Base-by-base conservation (phyloP, 2,329 filamentous ascomycete genomes). In the Aspergillus melleus region DNA sequence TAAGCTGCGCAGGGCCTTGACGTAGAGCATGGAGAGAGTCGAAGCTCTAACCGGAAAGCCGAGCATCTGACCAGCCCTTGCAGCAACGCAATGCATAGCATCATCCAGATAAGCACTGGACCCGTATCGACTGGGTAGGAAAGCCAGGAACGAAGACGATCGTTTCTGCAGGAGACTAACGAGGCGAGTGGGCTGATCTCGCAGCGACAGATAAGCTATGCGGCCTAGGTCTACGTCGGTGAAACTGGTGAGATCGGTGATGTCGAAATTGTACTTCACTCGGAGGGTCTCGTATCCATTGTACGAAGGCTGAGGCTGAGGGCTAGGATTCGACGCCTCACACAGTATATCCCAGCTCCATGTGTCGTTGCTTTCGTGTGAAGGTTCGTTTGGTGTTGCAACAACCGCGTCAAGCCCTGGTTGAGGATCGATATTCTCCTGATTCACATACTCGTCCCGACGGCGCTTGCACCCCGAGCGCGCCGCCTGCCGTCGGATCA, bases 231-330 rank as follows among this genome's bases (percentile, higher is more conserved):
- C 52, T 44, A 54, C 52, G 22, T 54, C 39, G 6, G 52, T 54
- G 26, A 54, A 54, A 16, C 36, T 54, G 8, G 52, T 30, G 12
- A 54, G n/a, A 20, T 54, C 52, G 36, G 52, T 54, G 49, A 54
- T 10, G 9, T 54, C 52, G 36, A 54, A 54, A 24, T 54, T 47
- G 9, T 54, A 54, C 26, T 29, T 26, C 16, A 49, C 26, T 8
- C 52, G 32, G 3, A 47, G 39, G 2, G 39, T 29, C 24, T 54
- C 39, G 39, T 54, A 54, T 44, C 39, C 39, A 22, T 26, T 54
- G n/a, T 24, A 46, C 16, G 52, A 54, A 10, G 24, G 52, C 39
- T 9, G 22, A 3, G 22, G 39, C 14, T 14, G 4, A n/a, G 39
- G 42, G 16, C n/a, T 47, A 14, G 44, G 32, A 12, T 14, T 36